Evolutionary conservation across 495 filamentous ascomycete genomes (phyloP).

Genomic region (Glutinoglossum americanum): DNA sequence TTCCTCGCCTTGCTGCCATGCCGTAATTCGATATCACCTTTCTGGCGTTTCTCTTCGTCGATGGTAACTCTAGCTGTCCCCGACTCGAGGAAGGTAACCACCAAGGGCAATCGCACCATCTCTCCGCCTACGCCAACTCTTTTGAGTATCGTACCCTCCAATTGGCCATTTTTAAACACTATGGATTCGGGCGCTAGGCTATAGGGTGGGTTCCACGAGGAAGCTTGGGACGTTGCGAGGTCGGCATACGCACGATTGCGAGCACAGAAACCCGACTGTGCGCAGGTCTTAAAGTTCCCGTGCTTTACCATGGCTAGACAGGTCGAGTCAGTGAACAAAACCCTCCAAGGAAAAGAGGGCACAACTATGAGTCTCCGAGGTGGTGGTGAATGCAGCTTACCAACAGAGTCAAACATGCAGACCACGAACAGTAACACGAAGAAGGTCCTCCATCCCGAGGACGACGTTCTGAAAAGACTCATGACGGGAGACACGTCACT

Average conservation of each 20-base stretch:
- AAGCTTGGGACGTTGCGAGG: slow-evolving; percentile 35
- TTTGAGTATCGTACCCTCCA: slow-evolving; percentile 64
- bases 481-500: slow-evolving; percentile 4
- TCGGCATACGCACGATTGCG: slow-evolving; percentile 84
- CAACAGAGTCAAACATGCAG: slow-evolving; percentile 25
- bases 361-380: background rate
- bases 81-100: slow-evolving; percentile 69
- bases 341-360: slow-evolving; percentile 9
- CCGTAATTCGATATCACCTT: slow-evolving; percentile 71
- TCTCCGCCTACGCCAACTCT: slow-evolving; percentile 36
- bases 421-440: slow-evolving; percentile 23
- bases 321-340: background rate
- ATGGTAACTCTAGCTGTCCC: slow-evolving; percentile 69
- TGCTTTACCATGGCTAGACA: slow-evolving; percentile 62
- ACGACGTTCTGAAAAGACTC: slow-evolving; percentile 21
- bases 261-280: slow-evolving; percentile 88
- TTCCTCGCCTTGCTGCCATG: slow-evolving; percentile 70
- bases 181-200: slow-evolving; percentile 47
- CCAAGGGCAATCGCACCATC: slow-evolving; percentile 58
- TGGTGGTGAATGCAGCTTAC: slow-evolving; percentile 16
- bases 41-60: slow-evolving; percentile 76
- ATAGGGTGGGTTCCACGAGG: slow-evolving; percentile 65
- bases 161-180: slow-evolving; percentile 53
- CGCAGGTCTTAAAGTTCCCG: slow-evolving; percentile 87
- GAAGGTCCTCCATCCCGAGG: slow-evolving; percentile 33